Conservation (phyloP, 2,329 filamentous ascomycete species). For the Parastagonospora avenae region DNA sequence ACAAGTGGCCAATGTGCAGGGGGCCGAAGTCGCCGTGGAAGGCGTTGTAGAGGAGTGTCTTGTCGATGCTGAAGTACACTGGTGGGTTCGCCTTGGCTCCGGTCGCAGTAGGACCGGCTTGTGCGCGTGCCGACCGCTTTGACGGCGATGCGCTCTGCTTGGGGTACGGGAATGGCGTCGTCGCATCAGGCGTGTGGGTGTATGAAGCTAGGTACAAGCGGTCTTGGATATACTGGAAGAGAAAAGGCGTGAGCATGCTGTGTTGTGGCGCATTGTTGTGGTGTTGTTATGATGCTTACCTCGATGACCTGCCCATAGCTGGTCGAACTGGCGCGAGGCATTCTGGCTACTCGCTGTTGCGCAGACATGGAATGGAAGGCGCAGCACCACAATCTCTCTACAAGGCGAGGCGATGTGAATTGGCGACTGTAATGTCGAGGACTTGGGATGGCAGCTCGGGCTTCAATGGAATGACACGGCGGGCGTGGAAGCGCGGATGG, state of each 20-base stretch:
- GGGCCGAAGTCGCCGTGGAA: slow-evolving; percentile 99
- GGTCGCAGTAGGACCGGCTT: slow-evolving; percentile 60
- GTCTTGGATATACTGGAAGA: slow-evolving; percentile 61
- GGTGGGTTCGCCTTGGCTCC: slow-evolving; percentile 66
- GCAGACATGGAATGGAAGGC: slow-evolving; percentile 31
- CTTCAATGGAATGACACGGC: slow-evolving; percentile 23
- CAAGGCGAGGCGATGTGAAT: neutral
- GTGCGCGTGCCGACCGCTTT: slow-evolving; percentile 73
- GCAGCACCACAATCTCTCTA: slow-evolving; percentile 9
- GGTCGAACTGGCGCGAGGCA: slow-evolving; percentile 41
- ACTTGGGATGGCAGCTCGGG: slow-evolving; percentile 11
- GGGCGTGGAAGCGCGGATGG: slow-evolving; percentile 18
- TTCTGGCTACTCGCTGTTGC: slow-evolving; percentile 30
- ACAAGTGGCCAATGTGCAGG: slow-evolving; percentile 94
- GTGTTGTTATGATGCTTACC: slow-evolving; percentile 67
- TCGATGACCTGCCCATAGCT: slow-evolving; percentile 90
- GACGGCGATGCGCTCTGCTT: slow-evolving; percentile 69
- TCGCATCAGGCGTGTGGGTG: slow-evolving; percentile 75
- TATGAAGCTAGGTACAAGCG: slow-evolving; percentile 95
- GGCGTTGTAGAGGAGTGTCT: slow-evolving; percentile 91
- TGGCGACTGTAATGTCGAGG: slow-evolving; percentile 2
- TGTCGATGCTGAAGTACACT: slow-evolving; percentile 95
- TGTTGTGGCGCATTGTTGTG: slow-evolving; percentile 28
- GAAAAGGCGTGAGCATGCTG: slow-evolving; percentile 11
- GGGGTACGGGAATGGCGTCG: slow-evolving; percentile 87